Percentiles rank a stretch among this genome's conserved stretches.
phyloP scores from a whole-genome alignment of 1,284 basidiomycete genomes.

The Fomitopsis betulina region DNA sequence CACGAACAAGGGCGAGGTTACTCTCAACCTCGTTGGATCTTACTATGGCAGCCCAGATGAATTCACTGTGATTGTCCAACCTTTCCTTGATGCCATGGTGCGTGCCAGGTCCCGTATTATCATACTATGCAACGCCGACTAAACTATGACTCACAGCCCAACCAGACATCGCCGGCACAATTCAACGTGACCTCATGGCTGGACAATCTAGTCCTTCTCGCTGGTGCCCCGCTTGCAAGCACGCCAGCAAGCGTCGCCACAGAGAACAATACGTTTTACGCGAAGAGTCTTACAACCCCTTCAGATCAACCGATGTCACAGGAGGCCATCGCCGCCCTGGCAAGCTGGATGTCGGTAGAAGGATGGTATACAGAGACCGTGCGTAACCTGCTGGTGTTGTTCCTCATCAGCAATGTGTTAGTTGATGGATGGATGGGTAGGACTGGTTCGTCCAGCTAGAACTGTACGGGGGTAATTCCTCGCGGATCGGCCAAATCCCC shows the following conservation, averaged over 20 bases:
- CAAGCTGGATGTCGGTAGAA: not conserved
- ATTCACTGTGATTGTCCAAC: not conserved
- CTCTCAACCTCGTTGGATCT: not conserved
- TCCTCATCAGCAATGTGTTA: too few relatives aligned
- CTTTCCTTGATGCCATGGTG: not conserved
- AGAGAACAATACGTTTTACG: not conserved
- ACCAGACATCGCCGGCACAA: not conserved
- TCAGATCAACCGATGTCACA: not conserved
- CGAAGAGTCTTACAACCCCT: not conserved
- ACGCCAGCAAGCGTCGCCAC: not conserved
- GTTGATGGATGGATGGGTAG: not conserved
- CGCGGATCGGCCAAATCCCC: not conserved
- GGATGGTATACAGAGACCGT: not conserved
- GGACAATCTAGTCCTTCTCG: not conserved
- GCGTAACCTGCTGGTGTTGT: not conserved
- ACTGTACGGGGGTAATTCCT: not conserved
- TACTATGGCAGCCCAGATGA: not conserved
- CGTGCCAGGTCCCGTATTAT: not conserved
- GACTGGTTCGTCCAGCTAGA: not conserved
- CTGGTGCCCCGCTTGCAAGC: not conserved
- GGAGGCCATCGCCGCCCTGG: not conserved
- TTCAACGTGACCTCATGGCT: not conserved
- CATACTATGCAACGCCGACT: too few relatives aligned
- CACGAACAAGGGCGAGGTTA: not conserved
- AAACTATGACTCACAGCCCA: not conserved